Evolutionary conservation across 768 basidiomycete species (phyloP), one percentile per base, ranked within the genome.

Genomic region (Tylopilus rubrobrunneus): DNA sequence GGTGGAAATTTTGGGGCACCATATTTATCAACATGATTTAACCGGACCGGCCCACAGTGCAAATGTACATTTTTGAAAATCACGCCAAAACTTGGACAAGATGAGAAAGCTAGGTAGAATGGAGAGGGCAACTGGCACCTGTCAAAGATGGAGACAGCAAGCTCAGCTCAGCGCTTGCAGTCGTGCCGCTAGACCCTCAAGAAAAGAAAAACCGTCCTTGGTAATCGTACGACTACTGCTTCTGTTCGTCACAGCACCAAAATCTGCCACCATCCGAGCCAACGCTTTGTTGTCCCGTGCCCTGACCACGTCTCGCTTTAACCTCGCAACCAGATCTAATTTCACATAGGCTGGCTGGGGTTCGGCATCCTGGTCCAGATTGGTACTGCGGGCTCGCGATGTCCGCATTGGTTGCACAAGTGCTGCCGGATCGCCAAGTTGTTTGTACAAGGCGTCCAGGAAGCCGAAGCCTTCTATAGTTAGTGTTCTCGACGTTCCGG

Each of bases 391-490:
- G 62, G 62, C 73, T 67, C 53, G 69, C 48, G 67, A 75, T 63
- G 67, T 68, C 74, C 85, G 76, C 62, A 82, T 62, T 5, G 86
- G 85, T 40, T 68, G 64, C 29, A 76, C 69, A 59, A 79, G 81
- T 37, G 82, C 79, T 19, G 82, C 81, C 33, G 87, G 84, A 65
- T 87, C 83, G 36, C 78, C 80, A 42, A 91, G 76, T 62, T 86
- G 87, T 66, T 85, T 86, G 68, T 80, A 76, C 57, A 91, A 65
- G 28, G 80, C 77, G 58, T 89, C 87, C 50, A 91, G 69, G 68
- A 91, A 86, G 23, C 74, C 68, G 61, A 85, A 87, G 7, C 81
- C 88, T 57, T 89, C 86, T 67, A 80, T 84, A 34, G 83, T 89
- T 60, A 87, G 63, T 46, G 79, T 80, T 59, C 77, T 78, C 53